Evolutionary conservation across 2,329 filamentous ascomycete genomes (phyloP).

Genomic region (Aspergillus terreus): DNA sequence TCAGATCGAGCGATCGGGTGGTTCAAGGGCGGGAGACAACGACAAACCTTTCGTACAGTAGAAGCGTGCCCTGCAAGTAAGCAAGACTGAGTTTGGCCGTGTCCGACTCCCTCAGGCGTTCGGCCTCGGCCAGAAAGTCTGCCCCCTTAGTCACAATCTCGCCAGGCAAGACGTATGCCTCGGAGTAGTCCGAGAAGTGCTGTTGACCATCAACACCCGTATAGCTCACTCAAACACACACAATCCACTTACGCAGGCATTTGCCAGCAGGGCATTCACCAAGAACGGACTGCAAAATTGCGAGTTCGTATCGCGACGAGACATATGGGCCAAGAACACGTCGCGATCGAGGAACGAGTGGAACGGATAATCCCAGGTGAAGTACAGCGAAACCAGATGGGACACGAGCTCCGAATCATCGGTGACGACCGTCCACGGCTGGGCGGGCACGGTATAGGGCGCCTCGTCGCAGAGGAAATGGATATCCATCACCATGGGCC

Average conservation of each 20-base stretch:
- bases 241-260: slow-evolving; percentile 34
- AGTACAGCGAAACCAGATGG: slow-evolving; percentile 87
- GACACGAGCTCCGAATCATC: slow-evolving; percentile 69
- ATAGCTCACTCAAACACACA: too few species aligned
- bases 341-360: slow-evolving; percentile 76
- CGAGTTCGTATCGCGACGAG: slow-evolving; percentile 42
- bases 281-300: slow-evolving; percentile 79
- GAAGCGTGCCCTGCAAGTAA: slow-evolving; percentile 31
- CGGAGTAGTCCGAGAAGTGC: slow-evolving; percentile 38
- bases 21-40: not conserved
- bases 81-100: slow-evolving; percentile 24
- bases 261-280: slow-evolving; percentile 84
- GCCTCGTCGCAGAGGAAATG: slow-evolving; percentile 37
- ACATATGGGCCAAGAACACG: slow-evolving; percentile 60
- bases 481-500: slow-evolving; percentile 40
- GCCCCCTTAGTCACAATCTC: slow-evolving; percentile 35
- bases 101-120: slow-evolving; percentile 24
- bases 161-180: slow-evolving; percentile 34
- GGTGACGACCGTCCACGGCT: slow-evolving; percentile 77
- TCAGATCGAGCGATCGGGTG: not conserved
- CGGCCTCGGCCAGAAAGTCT: slow-evolving; percentile 35
- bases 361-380: slow-evolving; percentile 89
- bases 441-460: slow-evolving; percentile 31
- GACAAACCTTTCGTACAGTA: slow-evolving; percentile 32
- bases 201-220: slow-evolving; percentile 10